A percentile compares a stretch with the other conserved stretches of the same genome.
These are phyloP conservation scores for Endocalyx cinctus DNA, from an alignment of 2,329 filamentous ascomycete species.

Conservation along the genomic window DNA sequence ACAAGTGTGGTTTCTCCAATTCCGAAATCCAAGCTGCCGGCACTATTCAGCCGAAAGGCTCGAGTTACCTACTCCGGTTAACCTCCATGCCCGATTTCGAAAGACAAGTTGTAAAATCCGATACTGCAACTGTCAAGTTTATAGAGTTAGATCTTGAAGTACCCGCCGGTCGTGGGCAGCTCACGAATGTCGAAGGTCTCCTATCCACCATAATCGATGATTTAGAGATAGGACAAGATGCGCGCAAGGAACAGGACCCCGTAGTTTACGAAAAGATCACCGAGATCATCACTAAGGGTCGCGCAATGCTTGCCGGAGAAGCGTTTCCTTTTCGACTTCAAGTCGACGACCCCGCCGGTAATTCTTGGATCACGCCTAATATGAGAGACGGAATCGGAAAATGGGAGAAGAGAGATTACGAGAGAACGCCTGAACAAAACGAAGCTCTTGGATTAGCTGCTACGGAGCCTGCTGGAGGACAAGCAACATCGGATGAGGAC, in stretches of 20 bases:
- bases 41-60: slow-evolving; percentile 83
- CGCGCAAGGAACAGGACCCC: slow-evolving; percentile 70
- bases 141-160: slow-evolving; percentile 93
- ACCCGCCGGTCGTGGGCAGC: slow-evolving; percentile 81
- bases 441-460: slow-evolving; percentile 69
- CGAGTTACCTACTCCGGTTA: slow-evolving; percentile 77
- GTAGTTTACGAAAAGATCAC: slow-evolving; percentile 76
- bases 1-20: slow-evolving; percentile 84
- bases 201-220: slow-evolving; percentile 75
- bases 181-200: slow-evolving; percentile 91
- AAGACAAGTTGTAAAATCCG: slow-evolving; percentile 87
- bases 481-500: slow-evolving; percentile 55
- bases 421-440: slow-evolving; percentile 81
- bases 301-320: slow-evolving; percentile 71
- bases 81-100: slow-evolving; percentile 70
- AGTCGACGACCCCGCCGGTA: slow-evolving; percentile 87
- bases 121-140: slow-evolving; percentile 78
- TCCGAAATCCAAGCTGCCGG: slow-evolving; percentile 92
- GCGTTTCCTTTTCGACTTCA: slow-evolving; percentile 83
- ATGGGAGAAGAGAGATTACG: slow-evolving; percentile 81
- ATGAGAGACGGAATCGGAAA: slow-evolving; percentile 76
- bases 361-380: slow-evolving; percentile 93
- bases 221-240: slow-evolving; percentile 75
- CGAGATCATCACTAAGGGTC: slow-evolving; percentile 67
- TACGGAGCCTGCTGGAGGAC: slow-evolving; percentile 45